These are phyloP conservation scores for Melanogaster broomeanus DNA, from an alignment of 768 basidiomycete genomes.

Conservation along the genomic window DNA sequence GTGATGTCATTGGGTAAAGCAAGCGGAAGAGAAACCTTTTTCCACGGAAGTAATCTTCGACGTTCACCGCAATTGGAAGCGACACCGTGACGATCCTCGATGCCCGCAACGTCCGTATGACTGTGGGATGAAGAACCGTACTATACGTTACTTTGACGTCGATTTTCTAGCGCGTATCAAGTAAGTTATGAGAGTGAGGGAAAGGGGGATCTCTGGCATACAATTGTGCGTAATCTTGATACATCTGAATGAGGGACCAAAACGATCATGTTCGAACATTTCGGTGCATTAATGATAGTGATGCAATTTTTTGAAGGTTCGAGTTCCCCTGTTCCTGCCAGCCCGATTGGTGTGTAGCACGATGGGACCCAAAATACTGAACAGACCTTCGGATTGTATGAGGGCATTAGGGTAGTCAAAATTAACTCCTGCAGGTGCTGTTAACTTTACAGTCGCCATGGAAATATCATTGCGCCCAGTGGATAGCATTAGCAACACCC, in stretches of 20 bases:
- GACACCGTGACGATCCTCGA: conserved; percentile 62
- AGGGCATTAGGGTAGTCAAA: conserved; percentile 46
- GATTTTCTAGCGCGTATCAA: conserved; percentile 56
- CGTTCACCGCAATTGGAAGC: conserved; percentile 88
- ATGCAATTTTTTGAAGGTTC: conserved; percentile 46
- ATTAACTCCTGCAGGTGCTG: conserved; percentile 52
- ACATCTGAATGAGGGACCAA: conserved; percentile 68
- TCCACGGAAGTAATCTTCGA: conserved; percentile 95
- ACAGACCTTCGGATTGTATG: conserved; percentile 37
- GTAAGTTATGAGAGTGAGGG: background rate
- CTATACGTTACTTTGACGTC: conserved; percentile 67
- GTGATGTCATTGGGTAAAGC: conserved; percentile 1
- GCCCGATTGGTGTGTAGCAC: conserved; percentile 3
- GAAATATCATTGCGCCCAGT: conserved; percentile 71
- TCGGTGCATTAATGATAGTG: conserved; percentile 47
- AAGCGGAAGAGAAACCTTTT: conserved; percentile 52
- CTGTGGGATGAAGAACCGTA: conserved; percentile 51
- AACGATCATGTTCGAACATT: conserved; percentile 48
- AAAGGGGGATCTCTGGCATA: conserved; percentile 32
- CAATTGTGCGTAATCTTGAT: conserved; percentile 61
- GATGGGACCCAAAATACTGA: conserved; percentile 11
- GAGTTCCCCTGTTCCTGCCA: conserved; percentile 28
- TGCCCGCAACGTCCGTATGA: conserved; percentile 55
- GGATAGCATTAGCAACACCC: conserved; percentile 55
- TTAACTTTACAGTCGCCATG: conserved; percentile 53